Percentiles rank a stretch among this genome's conserved stretches.
phyloP scores from a whole-genome alignment of 371 early-diverging fungal species.

The Batkoa obscura region DNA sequence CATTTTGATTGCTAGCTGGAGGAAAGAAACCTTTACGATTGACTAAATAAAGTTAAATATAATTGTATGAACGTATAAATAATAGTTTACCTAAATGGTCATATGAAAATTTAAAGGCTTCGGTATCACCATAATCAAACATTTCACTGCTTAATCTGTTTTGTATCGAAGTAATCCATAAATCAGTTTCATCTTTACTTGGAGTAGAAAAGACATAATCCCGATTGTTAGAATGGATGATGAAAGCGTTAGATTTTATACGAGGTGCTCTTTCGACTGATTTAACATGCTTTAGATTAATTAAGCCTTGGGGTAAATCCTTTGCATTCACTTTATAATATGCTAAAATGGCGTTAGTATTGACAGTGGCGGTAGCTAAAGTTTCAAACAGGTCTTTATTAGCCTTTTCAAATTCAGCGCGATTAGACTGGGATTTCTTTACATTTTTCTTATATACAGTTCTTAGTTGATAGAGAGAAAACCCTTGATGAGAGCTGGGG shows the following conservation, averaged over 20 bases:
- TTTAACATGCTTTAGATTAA: conserved; percentile 20
- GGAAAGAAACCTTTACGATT: conserved; percentile 2
- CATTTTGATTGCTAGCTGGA: neutral
- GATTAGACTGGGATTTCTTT: conserved; percentile 8
- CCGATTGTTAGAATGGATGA: conserved; percentile 17
- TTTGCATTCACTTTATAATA: conserved; percentile 18
- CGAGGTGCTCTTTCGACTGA: conserved; percentile 14
- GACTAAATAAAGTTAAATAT: conserved; percentile 1
- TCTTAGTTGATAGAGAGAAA: conserved; percentile 14
- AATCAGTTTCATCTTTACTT: conserved; percentile 16
- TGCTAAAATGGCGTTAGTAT: conserved; percentile 15
- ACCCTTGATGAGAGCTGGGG: conserved; percentile 10
- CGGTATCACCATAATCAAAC: conserved; percentile 4
- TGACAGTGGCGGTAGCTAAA: conserved; percentile 21
- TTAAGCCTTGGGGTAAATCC: conserved; percentile 17
- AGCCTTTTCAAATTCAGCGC: conserved; percentile 16
- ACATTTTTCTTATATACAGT: conserved; percentile 19
- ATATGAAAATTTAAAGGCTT: conserved; percentile 6
- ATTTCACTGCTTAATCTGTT: neutral
- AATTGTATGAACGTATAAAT: neutral
- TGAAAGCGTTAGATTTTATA: conserved; percentile 16
- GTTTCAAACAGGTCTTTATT: conserved; percentile 16
- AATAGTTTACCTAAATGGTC: neutral
- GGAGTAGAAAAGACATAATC: conserved; percentile 19
- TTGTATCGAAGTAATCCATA: conserved; percentile 18